Evolutionary conservation across 1,284 basidiomycete species (phyloP).

Genomic region (Boletus albobrunnescens): DNA sequence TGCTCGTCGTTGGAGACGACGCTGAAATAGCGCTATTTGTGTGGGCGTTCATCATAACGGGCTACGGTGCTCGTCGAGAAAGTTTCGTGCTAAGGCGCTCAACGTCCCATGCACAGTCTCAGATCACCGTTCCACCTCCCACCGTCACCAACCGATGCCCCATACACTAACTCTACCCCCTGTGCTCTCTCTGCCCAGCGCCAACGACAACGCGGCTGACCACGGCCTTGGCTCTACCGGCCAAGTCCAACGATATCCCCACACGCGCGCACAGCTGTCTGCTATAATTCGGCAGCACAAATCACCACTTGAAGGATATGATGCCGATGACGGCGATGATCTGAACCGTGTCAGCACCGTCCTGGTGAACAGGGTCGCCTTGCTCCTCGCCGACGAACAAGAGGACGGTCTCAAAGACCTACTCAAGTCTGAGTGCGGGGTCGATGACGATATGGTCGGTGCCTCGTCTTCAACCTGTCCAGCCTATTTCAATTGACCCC

Average conservation of each 20-base stretch:
- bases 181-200: slow-evolving; percentile 6
- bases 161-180: slow-evolving; percentile 26
- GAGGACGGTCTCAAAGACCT: slow-evolving; percentile 81
- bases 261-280: slow-evolving; percentile 72
- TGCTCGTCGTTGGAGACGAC: too few relatives aligned
- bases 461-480: slow-evolving; percentile 7
- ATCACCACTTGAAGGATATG: slow-evolving; percentile 45
- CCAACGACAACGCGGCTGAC: slow-evolving; percentile 23
- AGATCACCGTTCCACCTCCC: slow-evolving; percentile 20
- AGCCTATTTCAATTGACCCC: slow-evolving; percentile 13
- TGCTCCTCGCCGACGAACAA: slow-evolving; percentile 72
- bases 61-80: slow-evolving; percentile 6
- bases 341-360: slow-evolving; percentile 47
- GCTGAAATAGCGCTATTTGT: slow-evolving; percentile 28
- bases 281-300: slow-evolving; percentile 69
- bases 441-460: slow-evolving; percentile 73
- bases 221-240: slow-evolving; percentile 7
- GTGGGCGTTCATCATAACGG: slow-evolving; percentile 7
- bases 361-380: slow-evolving; percentile 66
- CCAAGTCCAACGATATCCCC: slow-evolving; percentile 57
- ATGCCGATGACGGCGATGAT: slow-evolving; percentile 60
- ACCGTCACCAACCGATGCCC: slow-evolving; percentile 25
- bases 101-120: slow-evolving; percentile 19
- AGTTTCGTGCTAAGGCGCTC: slow-evolving; percentile 23
- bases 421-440: slow-evolving; percentile 65